phyloP scores from a whole-genome alignment of 352 stramenopile species.

The Pseudoperonospora humuli region DNA sequence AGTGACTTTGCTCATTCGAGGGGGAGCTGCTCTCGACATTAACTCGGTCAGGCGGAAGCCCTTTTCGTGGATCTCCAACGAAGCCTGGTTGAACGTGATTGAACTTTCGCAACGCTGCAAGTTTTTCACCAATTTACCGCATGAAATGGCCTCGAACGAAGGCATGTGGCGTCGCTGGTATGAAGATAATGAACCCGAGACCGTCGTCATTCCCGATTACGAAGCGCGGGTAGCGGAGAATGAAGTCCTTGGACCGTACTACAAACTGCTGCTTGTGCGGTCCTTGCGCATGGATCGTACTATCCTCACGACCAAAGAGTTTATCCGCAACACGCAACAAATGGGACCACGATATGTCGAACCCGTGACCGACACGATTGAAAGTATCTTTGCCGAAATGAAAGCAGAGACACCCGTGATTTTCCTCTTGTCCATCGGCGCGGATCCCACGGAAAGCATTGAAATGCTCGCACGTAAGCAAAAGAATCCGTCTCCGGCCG shows the following conservation, averaged over 20 bases:
- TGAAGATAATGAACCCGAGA: slow-evolving; percentile 96
- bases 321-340: slow-evolving; percentile 93
- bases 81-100: slow-evolving; percentile 96
- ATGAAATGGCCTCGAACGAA: slow-evolving; percentile 96
- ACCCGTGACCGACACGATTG: slow-evolving; percentile 98
- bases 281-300: slow-evolving; percentile 96
- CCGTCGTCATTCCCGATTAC: slow-evolving; percentile 93
- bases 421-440: slow-evolving; percentile 95
- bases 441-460: slow-evolving; percentile 97
- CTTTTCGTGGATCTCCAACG: too few species aligned
- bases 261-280: slow-evolving; percentile 95
- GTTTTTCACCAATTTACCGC: slow-evolving; percentile 95
- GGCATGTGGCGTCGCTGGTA: slow-evolving; percentile 93
- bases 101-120: slow-evolving; percentile 93
- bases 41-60: too few species aligned
- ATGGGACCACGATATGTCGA: slow-evolving; percentile 97
- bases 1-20: too few species aligned
- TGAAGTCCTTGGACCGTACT: slow-evolving; percentile 91
- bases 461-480: slow-evolving; percentile 94
- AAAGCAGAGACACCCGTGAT: slow-evolving; percentile 94
- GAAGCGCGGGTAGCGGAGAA: slow-evolving; percentile 91
- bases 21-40: too few species aligned
- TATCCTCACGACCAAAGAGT: slow-evolving; percentile 96
- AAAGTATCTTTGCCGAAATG: slow-evolving; percentile 97
- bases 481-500: slow-evolving; percentile 92